Conservation (phyloP, 2,329 filamentous ascomycete species). For the Colletotrichum tropicale region DNA sequence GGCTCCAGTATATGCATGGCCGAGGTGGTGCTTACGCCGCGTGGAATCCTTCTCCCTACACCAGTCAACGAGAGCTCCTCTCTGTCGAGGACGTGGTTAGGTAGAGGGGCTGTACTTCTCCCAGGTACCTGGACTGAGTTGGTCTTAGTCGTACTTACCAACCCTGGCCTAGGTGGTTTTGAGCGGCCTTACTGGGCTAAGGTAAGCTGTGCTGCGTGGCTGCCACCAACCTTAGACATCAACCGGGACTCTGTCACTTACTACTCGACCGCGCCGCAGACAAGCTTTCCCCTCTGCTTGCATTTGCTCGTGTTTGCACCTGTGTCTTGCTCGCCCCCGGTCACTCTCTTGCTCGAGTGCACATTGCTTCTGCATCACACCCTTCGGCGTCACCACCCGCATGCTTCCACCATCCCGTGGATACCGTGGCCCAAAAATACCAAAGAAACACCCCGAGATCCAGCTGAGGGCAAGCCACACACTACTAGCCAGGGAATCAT, state of each 20-base stretch:
- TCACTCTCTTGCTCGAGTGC: not conserved
- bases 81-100: not conserved
- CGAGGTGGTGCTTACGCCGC: slow-evolving; percentile 8
- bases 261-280: not conserved
- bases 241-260: not conserved
- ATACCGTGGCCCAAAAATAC: not conserved
- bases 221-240: not conserved
- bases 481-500: not conserved
- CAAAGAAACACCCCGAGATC: slow-evolving; percentile 2
- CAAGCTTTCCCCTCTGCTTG: not conserved
- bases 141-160: not conserved
- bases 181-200: not conserved
- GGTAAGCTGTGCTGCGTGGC: slow-evolving; percentile 12
- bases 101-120: not conserved
- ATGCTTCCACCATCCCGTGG: slow-evolving; percentile 1
- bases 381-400: slow-evolving; percentile 6
- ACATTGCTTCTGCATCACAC: not conserved
- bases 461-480: slow-evolving; percentile 16
- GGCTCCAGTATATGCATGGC: slow-evolving; percentile 1
- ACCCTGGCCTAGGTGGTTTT: not conserved
- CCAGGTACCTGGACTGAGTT: not conserved
- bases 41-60: slow-evolving; percentile 2
- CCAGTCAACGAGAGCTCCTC: not conserved
- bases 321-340: not conserved
- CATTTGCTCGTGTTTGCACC: not conserved